Evolutionary conservation across 441 rosid genomes (phyloP), one percentile per base, ranked within the genome.

Genomic region (Eutrema salsugineum): DNA sequence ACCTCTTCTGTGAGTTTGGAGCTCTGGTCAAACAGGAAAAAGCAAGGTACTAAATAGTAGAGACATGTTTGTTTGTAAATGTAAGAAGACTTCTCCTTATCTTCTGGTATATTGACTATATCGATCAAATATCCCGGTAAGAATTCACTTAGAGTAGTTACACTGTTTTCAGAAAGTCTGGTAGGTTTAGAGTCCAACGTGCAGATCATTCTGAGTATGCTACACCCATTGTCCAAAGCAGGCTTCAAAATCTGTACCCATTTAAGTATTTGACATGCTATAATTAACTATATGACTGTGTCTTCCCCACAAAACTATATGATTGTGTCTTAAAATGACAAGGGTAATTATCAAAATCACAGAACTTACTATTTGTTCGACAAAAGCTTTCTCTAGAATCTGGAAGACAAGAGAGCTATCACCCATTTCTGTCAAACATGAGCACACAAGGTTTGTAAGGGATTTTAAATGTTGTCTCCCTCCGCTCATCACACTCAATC

Each of bases 111-210:
- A 53, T 65, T 83, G 61, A 79, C 82, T 70, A 86, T 81, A 77
- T 85, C 84, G 35, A 88, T 77, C 16, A 92, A 79, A 82, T 90
- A 90, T 61, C 72, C 79, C 14, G 88, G 79, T 66, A 95, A 81
- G 78, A 75, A 84, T 71, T 76, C 81, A 77, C 83, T 79, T 35
- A 95, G 78, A 70, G 75, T 66, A 63, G 56, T 28, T 51, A 91
- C 46, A 69, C 89, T 82, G 67, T 79, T 76, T 66, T 90, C 89
- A 66, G 91, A 87, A 64, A 95, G 88, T 63, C 61, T 86, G 5
- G 96, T 84, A 64, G 98, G 99, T 72, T 76, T 80, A 51, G 91
- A 78, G 75, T 92, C 98, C 73, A 95, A 79, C 4, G 5, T 62
- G 44, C 77, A 63, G 38, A 95, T 88, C 71, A 93, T 71, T 76